Conservation (phyloP, 768 basidiomycete species). For the Hericium rajendrae region DNA sequence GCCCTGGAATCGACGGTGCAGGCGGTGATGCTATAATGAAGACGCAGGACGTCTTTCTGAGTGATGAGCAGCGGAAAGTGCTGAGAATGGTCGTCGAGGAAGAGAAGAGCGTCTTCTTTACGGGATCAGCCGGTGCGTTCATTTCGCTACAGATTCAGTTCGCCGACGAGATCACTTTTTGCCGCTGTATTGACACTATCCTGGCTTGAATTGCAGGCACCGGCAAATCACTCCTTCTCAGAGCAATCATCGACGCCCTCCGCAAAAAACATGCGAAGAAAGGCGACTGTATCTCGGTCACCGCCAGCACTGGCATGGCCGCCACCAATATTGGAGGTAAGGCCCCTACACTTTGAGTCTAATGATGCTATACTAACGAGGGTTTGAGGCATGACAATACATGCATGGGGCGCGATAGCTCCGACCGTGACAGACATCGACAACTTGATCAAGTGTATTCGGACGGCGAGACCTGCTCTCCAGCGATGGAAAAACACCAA, state of each 20-base stretch:
- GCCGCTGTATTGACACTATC: not conserved
- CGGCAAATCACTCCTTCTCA: constrained; percentile 52
- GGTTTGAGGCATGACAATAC: constrained; percentile 43
- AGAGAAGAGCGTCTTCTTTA: constrained; percentile 56
- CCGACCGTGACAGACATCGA: constrained; percentile 37
- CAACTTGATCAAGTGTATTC: constrained; percentile 39
- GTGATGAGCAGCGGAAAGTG: constrained; percentile 44
- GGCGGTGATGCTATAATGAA: constrained; percentile 9
- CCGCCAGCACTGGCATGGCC: constrained; percentile 55
- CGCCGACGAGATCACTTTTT: not conserved
- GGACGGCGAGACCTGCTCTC: constrained; percentile 42
- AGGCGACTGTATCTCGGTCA: constrained; percentile 40
- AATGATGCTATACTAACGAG: constrained; percentile 21
- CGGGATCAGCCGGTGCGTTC: constrained; percentile 52
- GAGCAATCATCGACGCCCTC: constrained; percentile 45
- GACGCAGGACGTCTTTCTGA: constrained; percentile 33
- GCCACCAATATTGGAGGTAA: constrained; percentile 62
- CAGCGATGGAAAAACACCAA: constrained; percentile 48
- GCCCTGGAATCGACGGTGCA: constrained; percentile 10
- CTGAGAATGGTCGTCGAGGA: constrained; percentile 44
- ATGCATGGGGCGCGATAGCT: constrained; percentile 53
- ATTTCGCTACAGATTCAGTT: not conserved
- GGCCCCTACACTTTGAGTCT: not conserved
- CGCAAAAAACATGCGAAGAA: constrained; percentile 35
- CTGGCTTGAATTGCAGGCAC: constrained; percentile 34